Base-by-base conservation (phyloP, 768 basidiomycete species). In the Lepiota subincarnata region DNA sequence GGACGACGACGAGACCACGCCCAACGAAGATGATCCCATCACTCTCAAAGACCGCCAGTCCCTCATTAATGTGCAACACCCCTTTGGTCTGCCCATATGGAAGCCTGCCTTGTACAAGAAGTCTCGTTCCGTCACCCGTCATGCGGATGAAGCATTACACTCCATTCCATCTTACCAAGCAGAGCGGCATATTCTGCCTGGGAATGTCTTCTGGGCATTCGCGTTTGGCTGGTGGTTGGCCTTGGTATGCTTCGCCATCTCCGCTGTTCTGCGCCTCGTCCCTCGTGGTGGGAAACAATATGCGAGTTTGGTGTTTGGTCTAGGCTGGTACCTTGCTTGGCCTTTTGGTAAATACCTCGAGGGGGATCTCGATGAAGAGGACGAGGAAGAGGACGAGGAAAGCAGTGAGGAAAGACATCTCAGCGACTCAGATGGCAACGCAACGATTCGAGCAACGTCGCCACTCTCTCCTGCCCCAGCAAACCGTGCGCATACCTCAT, bases 301-400 rank as follows among this genome's bases (percentile, higher is more conserved):
- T 66, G 82, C 91, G 2, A 81, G 80, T n/a, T 77, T 98, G 26
- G 74, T 98, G 4, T 92, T 84, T 62, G 97, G 97, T 12, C 72
- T 99, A 20, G 94, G 93, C 5, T 97, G 94, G 90, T 99, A 99
- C 67, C 80, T 98, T 49, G 82, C 83, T 18, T 98, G 97, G 97
- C 97, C 97, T 1, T 99, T 99, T 65, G 95, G 97, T 16, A 98
- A 98, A 69, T 99, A 98, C 66, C 92, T 99, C 44, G 94, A 98
- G 68, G 92, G 93, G 10, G 85, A 74, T 36, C 50, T 35, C 1
- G 55, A 64, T 19, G 64, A 70, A 5, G 66, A 65, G 16, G 71
- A 71, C 38, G 73, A 64, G 50, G 71, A 74, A 51, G 74, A 73
- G 12, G 71, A 71, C 2, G 69, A 41, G 7, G 18, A 22, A 3